A percentile compares a stretch with the other conserved stretches of the same genome.
Evolutionary conservation across 768 basidiomycete genomes (phyloP).

Genomic region (Dictyophora rubrovolvata): DNA sequence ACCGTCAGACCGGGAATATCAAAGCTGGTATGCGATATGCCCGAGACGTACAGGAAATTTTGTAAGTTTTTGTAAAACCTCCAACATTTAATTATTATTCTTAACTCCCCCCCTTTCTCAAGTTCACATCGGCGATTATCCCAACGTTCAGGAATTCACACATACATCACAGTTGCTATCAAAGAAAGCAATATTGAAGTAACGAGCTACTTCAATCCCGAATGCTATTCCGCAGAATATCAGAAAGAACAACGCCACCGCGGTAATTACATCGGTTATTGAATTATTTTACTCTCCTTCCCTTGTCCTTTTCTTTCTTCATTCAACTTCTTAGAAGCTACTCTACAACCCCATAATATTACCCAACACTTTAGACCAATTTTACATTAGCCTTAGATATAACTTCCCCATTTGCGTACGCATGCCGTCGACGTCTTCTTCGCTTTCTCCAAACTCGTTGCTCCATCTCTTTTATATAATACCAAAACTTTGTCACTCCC

Average conservation of each 20-base stretch:
- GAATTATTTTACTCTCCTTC: not conserved
- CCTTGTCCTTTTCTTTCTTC: not conserved
- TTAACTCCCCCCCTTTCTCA: not conserved
- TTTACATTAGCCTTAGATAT: not conserved
- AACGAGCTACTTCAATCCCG: constrained; percentile 7
- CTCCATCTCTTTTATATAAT: no score
- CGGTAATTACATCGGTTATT: not conserved
- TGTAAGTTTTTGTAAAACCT: not conserved
- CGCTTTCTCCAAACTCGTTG: no score
- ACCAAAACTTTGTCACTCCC: not conserved
- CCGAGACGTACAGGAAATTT: constrained; percentile 2
- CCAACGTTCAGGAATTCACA: constrained; percentile 1
- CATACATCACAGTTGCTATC: constrained; percentile 4
- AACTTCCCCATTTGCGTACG: not conserved
- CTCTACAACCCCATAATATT: not conserved
- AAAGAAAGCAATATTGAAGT: constrained; percentile 1
- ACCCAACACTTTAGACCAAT: not conserved
- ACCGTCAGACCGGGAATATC: not conserved
- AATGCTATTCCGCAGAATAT: constrained; percentile 4
- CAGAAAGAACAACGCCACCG: not conserved
- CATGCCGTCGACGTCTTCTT: no score
- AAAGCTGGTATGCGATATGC: not conserved
- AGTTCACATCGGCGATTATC: constrained; percentile 1
- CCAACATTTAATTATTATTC: not conserved
- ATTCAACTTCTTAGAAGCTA: not conserved